Evolutionary conservation across 148 eudicot species (phyloP), one percentile per base, ranked within the genome.

Genomic region (Rhododendron vialii): DNA sequence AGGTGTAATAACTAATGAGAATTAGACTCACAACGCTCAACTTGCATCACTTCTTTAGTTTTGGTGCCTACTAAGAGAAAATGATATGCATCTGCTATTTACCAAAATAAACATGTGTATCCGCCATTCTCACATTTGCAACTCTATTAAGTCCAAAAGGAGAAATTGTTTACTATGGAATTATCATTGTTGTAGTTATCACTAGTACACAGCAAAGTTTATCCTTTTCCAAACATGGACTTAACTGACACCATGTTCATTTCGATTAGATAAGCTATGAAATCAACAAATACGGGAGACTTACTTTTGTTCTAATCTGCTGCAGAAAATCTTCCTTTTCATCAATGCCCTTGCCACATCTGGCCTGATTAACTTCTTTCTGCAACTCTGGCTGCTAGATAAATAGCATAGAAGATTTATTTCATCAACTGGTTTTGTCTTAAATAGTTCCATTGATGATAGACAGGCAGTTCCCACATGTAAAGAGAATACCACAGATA

Each of bases 271-370:
- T 76, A 83, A 71, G 43, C 86, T 33, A 75, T 28, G 18, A 84
- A 65, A 71, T 83, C 55, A 63, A 89, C 18, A 45, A 82, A 86
- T 51, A 30, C 45, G 18, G 79, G 79, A 11, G 24, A 88, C 98
- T 92, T 88, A 98, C 99, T 90, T 94, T 94, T 78, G 92, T 85
- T 87, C 97, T 92, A 55, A 98, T 98, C 92, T 95, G 99, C 36
- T 95, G 95, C 71, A 98, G 89, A 86, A 98, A 95, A 85, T 95
- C 98, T 15, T 89, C 96, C 80, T 82, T 90, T 45, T 94, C 98
- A 87, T 94, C 94, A 57, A 84, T 81, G 22, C 57, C 86, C 76
- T 67, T 89, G 76, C 84, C 90, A 63, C 92, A 87, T 74, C 43
- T 81, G 22, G 81, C 82, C 81, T 86, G 89, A 79, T 85, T 82